phyloP scores from a whole-genome alignment of 495 filamentous ascomycete species.

The Darksidea phi region DNA sequence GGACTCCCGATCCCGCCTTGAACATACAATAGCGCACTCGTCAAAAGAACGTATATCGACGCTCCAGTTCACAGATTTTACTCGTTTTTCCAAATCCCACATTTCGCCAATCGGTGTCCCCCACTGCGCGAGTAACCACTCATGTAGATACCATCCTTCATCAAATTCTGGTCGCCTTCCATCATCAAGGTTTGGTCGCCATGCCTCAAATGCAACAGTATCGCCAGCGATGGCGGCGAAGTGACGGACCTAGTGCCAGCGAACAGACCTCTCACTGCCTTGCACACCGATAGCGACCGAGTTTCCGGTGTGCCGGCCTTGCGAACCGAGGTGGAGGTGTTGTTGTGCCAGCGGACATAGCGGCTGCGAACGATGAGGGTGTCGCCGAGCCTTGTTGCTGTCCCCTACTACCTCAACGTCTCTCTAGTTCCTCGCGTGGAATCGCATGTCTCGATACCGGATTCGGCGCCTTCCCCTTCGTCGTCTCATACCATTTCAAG shows the following conservation, averaged over 20 bases:
- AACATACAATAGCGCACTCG: slow-evolving; percentile 56
- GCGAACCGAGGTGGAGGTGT: slow-evolving; percentile 38
- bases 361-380: slow-evolving; percentile 51
- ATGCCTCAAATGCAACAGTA: slow-evolving; percentile 49
- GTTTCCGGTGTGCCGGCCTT: slow-evolving; percentile 38
- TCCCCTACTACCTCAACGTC: slow-evolving; percentile 40
- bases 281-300: slow-evolving; percentile 44
- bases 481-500: slow-evolving; percentile 38
- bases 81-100: slow-evolving; percentile 54
- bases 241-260: slow-evolving; percentile 57
- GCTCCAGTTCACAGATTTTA: slow-evolving; percentile 46
- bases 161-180: slow-evolving; percentile 38
- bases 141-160: slow-evolving; percentile 45
- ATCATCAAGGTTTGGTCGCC: slow-evolving; percentile 48
- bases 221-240: slow-evolving; percentile 57
- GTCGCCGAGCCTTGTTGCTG: slow-evolving; percentile 49
- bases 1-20: slow-evolving; percentile 50
- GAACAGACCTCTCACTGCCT: slow-evolving; percentile 39
- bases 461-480: slow-evolving; percentile 19
- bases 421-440: slow-evolving; percentile 37
- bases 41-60: slow-evolving; percentile 56
- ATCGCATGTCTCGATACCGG: slow-evolving; percentile 39
- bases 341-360: slow-evolving; percentile 39
- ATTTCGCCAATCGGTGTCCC: slow-evolving; percentile 60
- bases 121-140: slow-evolving; percentile 57